phyloP scores from a whole-genome alignment of 2,329 filamentous ascomycete genomes.

The Pestalotiopsis sp. region DNA sequence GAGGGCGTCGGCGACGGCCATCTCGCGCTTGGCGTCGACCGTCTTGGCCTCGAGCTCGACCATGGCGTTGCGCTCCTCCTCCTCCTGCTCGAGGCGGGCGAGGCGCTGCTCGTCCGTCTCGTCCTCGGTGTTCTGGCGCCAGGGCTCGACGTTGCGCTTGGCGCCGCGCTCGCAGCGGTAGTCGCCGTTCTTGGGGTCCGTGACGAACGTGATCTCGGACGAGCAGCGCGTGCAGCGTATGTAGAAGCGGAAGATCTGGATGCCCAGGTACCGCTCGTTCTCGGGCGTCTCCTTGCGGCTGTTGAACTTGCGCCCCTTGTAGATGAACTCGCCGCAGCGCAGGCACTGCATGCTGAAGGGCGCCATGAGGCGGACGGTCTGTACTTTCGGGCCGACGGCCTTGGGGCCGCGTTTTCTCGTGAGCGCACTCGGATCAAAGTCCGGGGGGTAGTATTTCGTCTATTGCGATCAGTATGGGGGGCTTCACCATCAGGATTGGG shows the following conservation, averaged over 20 bases:
- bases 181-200: conserved; percentile 93
- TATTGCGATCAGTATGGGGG: conserved; percentile 13
- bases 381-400: conserved; percentile 74
- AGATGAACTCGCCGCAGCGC: conserved; percentile 73
- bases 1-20: conserved; percentile 93
- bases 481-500: neutral
- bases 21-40: conserved; percentile 88
- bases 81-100: conserved; percentile 79
- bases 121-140: conserved; percentile 62
- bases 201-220: conserved; percentile 88
- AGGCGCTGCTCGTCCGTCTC: conserved; percentile 89
- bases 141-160: conserved; percentile 91
- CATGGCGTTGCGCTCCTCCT: conserved; percentile 88
- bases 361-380: conserved; percentile 89
- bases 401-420: conserved; percentile 70
- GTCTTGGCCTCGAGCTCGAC: conserved; percentile 93
- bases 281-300: conserved; percentile 87
- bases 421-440: conserved; percentile 89
- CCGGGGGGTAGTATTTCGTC: conserved; percentile 65
- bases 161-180: conserved; percentile 75
- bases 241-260: conserved; percentile 88
- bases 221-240: conserved; percentile 87
- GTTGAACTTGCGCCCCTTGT: conserved; percentile 95
- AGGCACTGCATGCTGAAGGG: conserved; percentile 64
- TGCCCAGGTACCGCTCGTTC: conserved; percentile 85